Conservation (phyloP, 345 rosid species). For the Rhizophora mangle region DNA sequence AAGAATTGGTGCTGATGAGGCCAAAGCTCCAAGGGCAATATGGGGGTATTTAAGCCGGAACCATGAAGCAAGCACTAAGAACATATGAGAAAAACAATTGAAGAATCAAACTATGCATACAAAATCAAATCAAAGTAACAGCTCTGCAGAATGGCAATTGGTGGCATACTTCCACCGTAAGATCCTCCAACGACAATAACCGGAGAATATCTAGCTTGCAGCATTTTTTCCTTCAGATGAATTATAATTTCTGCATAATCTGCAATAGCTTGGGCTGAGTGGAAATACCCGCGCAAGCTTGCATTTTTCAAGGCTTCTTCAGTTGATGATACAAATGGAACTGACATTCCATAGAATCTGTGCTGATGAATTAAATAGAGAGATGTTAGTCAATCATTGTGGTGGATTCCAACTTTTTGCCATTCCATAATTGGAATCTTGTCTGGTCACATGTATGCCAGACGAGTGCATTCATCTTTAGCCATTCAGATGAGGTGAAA, state of each 20-base stretch:
- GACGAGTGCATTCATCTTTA: no score
- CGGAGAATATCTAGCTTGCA: slow-evolving; percentile 41
- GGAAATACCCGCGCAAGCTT: slow-evolving; percentile 49
- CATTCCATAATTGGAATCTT: no score
- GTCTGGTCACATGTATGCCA: no score
- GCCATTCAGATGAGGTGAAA: neutral
- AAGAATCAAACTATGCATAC: neutral
- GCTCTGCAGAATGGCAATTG: neutral
- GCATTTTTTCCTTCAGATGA: slow-evolving; percentile 34
- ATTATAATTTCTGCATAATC: slow-evolving; percentile 55
- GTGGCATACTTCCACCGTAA: slow-evolving; percentile 65
- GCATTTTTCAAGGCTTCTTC: slow-evolving; percentile 44
- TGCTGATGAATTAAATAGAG: slow-evolving; percentile 25
- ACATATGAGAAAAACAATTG: neutral
- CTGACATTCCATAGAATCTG: slow-evolving; percentile 45
- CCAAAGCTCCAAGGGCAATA: slow-evolving; percentile 50
- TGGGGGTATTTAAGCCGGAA: slow-evolving; percentile 54
- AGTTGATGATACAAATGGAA: slow-evolving; percentile 46
- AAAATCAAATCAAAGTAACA: no score
- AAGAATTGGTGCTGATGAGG: slow-evolving; percentile 53
- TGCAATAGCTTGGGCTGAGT: slow-evolving; percentile 54
- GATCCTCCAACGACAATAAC: slow-evolving; percentile 70
- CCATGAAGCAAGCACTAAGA: slow-evolving; percentile 54
- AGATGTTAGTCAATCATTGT: neutral
- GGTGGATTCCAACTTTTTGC: no score